A percentile compares a stretch with the other conserved stretches of the same genome.
Conservation (phyloP, 2,329 filamentous ascomycete genomes). For the Penicillium sp. region DNA sequence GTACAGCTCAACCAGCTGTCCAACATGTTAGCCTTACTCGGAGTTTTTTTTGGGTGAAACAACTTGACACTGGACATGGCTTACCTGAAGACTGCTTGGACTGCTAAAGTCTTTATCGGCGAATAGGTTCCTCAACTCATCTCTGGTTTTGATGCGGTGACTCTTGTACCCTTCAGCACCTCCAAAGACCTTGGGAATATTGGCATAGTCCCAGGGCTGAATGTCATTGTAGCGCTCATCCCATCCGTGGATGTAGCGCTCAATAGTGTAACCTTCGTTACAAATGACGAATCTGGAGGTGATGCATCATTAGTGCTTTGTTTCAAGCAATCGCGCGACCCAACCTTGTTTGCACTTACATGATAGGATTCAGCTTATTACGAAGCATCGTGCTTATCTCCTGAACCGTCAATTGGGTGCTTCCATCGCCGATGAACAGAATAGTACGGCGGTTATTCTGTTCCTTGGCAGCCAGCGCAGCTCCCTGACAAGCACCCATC, state of each 20-base stretch:
- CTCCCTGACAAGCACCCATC: slow-evolving; percentile 68
- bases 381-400: slow-evolving; percentile 84
- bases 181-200: slow-evolving; percentile 71
- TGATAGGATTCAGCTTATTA: slow-evolving; percentile 74
- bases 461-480: slow-evolving; percentile 76
- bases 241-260: slow-evolving; percentile 86
- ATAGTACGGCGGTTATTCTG: slow-evolving; percentile 70
- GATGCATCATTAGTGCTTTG: background rate
- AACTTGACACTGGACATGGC: slow-evolving; percentile 14
- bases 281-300: slow-evolving; percentile 71
- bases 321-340: background rate
- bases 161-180: slow-evolving; percentile 65
- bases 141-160: slow-evolving; percentile 71
- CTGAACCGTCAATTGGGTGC: slow-evolving; percentile 82
- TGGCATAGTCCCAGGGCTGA: slow-evolving; percentile 73
- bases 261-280: slow-evolving; percentile 89
- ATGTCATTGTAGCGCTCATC: slow-evolving; percentile 83
- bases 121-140: slow-evolving; percentile 71
- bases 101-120: slow-evolving; percentile 66
- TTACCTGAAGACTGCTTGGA: slow-evolving; percentile 54
- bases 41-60: background rate
- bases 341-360: slow-evolving; percentile 58
- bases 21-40: slow-evolving; percentile 32
- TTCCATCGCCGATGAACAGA: slow-evolving; percentile 87
- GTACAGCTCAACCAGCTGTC: slow-evolving; percentile 80